These are phyloP conservation scores for Komagataea norvegica DNA, from an alignment of 1,139 yeast species.

Conservation along the genomic window DNA sequence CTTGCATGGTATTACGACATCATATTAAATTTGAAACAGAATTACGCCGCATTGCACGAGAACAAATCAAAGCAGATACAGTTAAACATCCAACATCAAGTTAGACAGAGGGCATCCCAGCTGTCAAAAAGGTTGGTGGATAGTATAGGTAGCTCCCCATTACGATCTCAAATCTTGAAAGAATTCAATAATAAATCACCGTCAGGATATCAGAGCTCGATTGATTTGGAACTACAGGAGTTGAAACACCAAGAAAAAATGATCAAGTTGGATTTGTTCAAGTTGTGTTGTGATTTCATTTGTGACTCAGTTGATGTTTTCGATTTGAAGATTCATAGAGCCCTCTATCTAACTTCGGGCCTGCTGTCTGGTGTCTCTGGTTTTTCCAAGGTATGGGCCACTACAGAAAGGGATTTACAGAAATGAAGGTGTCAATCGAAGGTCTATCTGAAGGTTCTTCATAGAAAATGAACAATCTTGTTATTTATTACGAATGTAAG, in stretches of 20 bases:
- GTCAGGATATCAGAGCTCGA: constrained; percentile 14
- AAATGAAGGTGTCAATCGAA: constrained; percentile 1
- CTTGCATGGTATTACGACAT: constrained; percentile 65
- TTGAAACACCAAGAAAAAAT: constrained; percentile 31
- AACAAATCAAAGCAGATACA: constrained; percentile 40
- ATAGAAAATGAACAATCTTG: no score
- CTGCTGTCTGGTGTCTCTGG: constrained; percentile 39
- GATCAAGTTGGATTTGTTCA: constrained; percentile 33
- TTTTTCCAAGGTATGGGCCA: constrained; percentile 36
- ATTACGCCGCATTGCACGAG: constrained; percentile 37
- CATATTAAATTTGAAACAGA: constrained; percentile 47
- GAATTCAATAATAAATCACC: constrained; percentile 28
- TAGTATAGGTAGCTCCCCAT: constrained; percentile 25
- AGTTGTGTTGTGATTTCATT: constrained; percentile 37
- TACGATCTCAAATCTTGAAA: constrained; percentile 29
- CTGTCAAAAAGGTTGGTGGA: constrained; percentile 25
- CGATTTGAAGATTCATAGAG: constrained; percentile 29
- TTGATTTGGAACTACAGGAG: constrained; percentile 27
- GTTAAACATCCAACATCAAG: constrained; percentile 32
- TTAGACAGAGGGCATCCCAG: constrained; percentile 29
- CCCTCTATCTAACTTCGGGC: constrained; percentile 30
- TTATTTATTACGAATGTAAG: no score
- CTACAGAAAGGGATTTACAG: constrained; percentile 26
- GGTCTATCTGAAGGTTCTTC: no score
- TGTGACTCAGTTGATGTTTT: constrained; percentile 43